These are phyloP conservation scores for Penicillium coffeae DNA, from an alignment of 495 filamentous ascomycete genomes.

Conservation along the genomic window DNA sequence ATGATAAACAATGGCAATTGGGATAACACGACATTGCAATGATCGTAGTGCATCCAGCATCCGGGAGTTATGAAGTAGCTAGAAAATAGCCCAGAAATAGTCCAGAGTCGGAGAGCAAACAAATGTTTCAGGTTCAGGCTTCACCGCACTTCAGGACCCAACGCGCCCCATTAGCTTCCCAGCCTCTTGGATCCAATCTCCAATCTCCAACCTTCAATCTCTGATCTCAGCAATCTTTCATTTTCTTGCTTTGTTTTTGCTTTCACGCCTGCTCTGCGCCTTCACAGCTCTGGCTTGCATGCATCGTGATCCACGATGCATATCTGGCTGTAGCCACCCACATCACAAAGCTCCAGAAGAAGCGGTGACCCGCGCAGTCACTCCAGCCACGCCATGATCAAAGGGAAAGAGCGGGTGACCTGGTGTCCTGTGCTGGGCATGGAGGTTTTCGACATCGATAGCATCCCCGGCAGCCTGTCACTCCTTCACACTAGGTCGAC, in stretches of 20 bases:
- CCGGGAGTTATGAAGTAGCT: too few relatives aligned
- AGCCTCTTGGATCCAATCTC: neutral
- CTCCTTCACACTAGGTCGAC: neutral
- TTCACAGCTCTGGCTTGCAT: neutral
- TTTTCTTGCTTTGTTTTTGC: neutral
- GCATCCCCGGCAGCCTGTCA: neutral
- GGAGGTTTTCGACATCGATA: neutral
- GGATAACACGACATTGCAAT: neutral
- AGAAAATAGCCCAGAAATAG: too few relatives aligned
- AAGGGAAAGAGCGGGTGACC: neutral
- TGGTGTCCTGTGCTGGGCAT: neutral
- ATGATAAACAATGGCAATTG: neutral
- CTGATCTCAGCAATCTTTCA: neutral
- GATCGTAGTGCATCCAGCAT: conserved; percentile 7
- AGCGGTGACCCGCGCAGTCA: neutral
- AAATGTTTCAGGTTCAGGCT: neutral
- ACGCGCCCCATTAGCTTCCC: neutral
- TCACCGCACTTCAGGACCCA: neutral
- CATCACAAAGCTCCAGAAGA: neutral
- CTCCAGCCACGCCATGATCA: neutral
- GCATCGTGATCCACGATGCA: neutral
- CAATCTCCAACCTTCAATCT: neutral
- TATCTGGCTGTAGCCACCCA: neutral
- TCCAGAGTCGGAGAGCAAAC: neutral
- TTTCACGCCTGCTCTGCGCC: neutral